phyloP scores from a whole-genome alignment of 2,329 filamentous ascomycete genomes.

The Penicillium fuscoglaucum region DNA sequence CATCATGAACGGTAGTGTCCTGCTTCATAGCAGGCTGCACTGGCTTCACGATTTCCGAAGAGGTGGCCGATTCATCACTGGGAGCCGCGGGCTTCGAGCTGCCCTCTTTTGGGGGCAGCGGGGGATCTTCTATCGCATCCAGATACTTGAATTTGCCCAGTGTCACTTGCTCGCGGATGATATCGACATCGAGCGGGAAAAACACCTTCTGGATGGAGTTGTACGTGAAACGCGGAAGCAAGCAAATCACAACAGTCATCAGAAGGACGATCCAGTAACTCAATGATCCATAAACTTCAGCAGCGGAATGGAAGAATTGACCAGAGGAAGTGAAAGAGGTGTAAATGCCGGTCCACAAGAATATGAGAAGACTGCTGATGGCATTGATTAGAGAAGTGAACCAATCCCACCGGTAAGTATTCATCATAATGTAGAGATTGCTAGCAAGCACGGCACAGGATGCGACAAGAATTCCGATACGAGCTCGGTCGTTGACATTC shows the following conservation, averaged over 20 bases:
- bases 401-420: constrained; percentile 98
- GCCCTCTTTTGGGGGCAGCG: constrained; percentile 49
- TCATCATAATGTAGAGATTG: constrained; percentile 92
- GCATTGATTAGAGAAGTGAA: constrained; percentile 79
- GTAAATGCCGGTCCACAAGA: constrained; percentile 94
- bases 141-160: constrained; percentile 80
- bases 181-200: constrained; percentile 89
- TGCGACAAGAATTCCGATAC: constrained; percentile 84
- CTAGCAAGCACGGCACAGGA: constrained; percentile 83
- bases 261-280: constrained; percentile 86
- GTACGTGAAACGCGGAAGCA: constrained; percentile 82
- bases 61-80: constrained; percentile 44
- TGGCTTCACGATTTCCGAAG: constrained; percentile 46
- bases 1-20: constrained; percentile 73
- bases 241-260: constrained; percentile 74
- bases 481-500: constrained; percentile 73
- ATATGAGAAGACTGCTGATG: constrained; percentile 83
- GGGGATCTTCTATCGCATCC: constrained; percentile 52
- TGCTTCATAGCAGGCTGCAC: constrained; percentile 59
- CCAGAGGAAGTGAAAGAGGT: constrained; percentile 59
- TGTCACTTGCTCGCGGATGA: constrained; percentile 87
- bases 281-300: constrained; percentile 75
- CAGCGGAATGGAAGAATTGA: constrained; percentile 73
- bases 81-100: constrained; percentile 34
- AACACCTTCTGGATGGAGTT: constrained; percentile 93